phyloP scores from a whole-genome alignment of 2,329 filamentous ascomycete species.

The Endoconidiophora laricicola region DNA sequence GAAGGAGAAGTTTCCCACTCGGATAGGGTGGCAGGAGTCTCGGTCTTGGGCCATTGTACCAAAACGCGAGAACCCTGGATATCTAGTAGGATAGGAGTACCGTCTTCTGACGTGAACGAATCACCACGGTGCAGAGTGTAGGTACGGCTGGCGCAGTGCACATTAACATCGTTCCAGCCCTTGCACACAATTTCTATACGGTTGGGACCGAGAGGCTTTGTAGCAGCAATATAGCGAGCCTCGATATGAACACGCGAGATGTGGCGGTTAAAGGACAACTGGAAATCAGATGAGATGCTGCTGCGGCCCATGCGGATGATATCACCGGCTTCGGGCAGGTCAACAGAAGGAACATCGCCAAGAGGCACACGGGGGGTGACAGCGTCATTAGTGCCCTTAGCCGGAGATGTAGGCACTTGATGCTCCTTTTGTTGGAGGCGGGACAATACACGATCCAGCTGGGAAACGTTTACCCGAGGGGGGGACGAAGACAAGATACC shows the following conservation, averaged over 20 bases:
- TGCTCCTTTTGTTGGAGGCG: constrained; percentile 22
- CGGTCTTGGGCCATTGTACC: constrained; percentile 65
- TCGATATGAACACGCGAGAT: constrained; percentile 89
- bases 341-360: constrained; percentile 64
- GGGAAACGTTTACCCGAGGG: constrained; percentile 28
- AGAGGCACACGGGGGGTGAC: constrained; percentile 58
- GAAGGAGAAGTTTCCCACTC: constrained; percentile 50
- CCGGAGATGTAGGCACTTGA: constrained; percentile 25
- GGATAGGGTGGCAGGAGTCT: constrained; percentile 42
- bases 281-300: constrained; percentile 88
- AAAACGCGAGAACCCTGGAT: constrained; percentile 85
- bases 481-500: constrained; percentile 81
- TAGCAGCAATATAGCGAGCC: constrained; percentile 62
- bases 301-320: constrained; percentile 77
- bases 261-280: constrained; percentile 78
- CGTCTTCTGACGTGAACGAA: constrained; percentile 75
- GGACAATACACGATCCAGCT: constrained; percentile 23
- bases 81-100: constrained; percentile 83
- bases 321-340: constrained; percentile 68
- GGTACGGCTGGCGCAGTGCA: constrained; percentile 78
- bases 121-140: constrained; percentile 80
- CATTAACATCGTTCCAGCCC: constrained; percentile 88
- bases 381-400: neutral
- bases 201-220: constrained; percentile 50
- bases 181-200: constrained; percentile 78